Percentiles rank a stretch among this genome's conserved stretches.
phyloP scores from a whole-genome alignment of 352 stramenopile species.

The Thalassiosira tumida region DNA sequence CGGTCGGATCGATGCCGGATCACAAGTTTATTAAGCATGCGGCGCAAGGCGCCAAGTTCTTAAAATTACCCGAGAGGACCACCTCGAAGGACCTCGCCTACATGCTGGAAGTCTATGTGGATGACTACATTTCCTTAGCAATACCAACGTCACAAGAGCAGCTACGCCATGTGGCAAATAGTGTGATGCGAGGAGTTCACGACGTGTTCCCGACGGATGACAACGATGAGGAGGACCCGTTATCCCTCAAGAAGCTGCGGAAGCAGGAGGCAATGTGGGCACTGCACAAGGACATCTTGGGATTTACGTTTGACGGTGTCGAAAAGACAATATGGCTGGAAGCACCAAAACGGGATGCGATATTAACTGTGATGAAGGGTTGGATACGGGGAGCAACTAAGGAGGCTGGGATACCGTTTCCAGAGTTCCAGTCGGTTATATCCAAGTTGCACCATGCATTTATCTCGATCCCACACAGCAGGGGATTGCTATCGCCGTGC shows the following conservation, averaged over 20 bases:
- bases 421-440: background rate
- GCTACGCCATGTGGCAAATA: constrained; percentile 26
- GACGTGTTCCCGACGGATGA: constrained; percentile 40
- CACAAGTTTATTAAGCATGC: too few relatives aligned
- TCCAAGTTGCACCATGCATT: constrained; percentile 38
- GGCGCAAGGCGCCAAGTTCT: too few relatives aligned
- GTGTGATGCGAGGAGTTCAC: constrained; percentile 50
- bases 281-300: background rate
- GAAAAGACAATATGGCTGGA: constrained; percentile 35
- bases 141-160: constrained; percentile 12
- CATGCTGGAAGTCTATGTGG: constrained; percentile 40
- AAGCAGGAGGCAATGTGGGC: background rate
- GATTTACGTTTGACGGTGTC: constrained; percentile 32
- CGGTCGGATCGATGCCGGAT: too few relatives aligned
- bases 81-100: too few relatives aligned
- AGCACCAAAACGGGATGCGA: background rate
- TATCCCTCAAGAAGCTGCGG: constrained; percentile 6
- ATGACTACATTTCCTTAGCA: constrained; percentile 61
- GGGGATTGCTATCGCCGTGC: background rate
- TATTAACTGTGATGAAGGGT: background rate
- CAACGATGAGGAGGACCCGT: background rate
- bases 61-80: too few relatives aligned
- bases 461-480: background rate
- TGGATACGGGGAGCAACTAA: background rate
- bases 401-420: constrained; percentile 1